Percentiles rank a stretch among this genome's conserved stretches.
These are phyloP conservation scores for Paradendryphiella salina DNA, from an alignment of 2,329 filamentous ascomycete species.

Conservation along the genomic window DNA sequence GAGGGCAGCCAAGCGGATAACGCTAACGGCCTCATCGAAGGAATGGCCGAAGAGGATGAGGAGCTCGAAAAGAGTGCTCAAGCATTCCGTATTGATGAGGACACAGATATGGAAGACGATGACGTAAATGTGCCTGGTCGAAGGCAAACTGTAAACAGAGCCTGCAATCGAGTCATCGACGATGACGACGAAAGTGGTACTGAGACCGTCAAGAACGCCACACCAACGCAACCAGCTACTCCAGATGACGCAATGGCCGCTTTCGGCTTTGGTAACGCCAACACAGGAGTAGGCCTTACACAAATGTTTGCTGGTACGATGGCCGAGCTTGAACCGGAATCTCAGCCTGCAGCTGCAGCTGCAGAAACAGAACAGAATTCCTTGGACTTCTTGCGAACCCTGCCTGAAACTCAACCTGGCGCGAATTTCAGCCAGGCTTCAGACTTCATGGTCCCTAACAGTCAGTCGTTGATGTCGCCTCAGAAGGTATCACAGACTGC, in stretches of 20 bases:
- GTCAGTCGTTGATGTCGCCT: slow-evolving; percentile 51
- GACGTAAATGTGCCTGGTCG: slow-evolving; percentile 51
- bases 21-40: slow-evolving; percentile 42
- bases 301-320: slow-evolving; percentile 92
- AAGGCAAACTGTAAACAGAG: slow-evolving; percentile 56
- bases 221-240: slow-evolving; percentile 30
- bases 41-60: slow-evolving; percentile 48
- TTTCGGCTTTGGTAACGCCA: slow-evolving; percentile 47
- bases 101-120: slow-evolving; percentile 52
- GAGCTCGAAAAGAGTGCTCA: slow-evolving; percentile 28
- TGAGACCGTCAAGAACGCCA: slow-evolving; percentile 17
- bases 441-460: slow-evolving; percentile 60
- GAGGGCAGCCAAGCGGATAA: slow-evolving; percentile 33
- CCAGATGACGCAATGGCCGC: slow-evolving; percentile 43
- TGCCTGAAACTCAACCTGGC: slow-evolving; percentile 62
- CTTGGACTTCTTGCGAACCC: slow-evolving; percentile 53
- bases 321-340: slow-evolving; percentile 60
- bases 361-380: slow-evolving; percentile 53
- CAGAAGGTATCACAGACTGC: slow-evolving; percentile 28
- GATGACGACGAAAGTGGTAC: slow-evolving; percentile 56
- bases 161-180: slow-evolving; percentile 62
- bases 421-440: slow-evolving; percentile 63
- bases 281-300: slow-evolving; percentile 68
- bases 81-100: slow-evolving; percentile 30
- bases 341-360: slow-evolving; percentile 38